A percentile compares a stretch with the other conserved stretches of the same genome.
phyloP scores from a whole-genome alignment of 805 yeast species.

The Monosporozyma siamensis region DNA sequence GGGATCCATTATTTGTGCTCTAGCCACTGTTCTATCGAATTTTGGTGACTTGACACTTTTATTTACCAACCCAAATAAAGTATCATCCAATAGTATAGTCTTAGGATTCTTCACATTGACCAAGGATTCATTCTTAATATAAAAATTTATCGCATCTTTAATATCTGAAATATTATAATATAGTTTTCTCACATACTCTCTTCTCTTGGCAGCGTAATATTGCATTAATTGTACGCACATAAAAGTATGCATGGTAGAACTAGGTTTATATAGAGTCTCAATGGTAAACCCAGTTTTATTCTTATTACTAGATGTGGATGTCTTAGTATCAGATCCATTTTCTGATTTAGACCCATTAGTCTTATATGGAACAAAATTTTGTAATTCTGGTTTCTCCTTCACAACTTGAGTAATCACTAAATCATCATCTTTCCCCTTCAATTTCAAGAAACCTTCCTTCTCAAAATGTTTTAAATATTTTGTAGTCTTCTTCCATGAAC shows the following conservation, averaged over 20 bases:
- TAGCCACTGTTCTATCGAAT: slow-evolving; percentile 28
- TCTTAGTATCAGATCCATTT: background rate
- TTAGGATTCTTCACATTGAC: slow-evolving; percentile 45
- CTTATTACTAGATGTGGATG: slow-evolving; percentile 2
- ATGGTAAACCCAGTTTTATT: background rate
- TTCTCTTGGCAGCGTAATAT: slow-evolving; percentile 26
- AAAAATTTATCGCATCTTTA: slow-evolving; percentile 42
- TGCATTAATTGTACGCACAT: slow-evolving; percentile 29
- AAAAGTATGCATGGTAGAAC: slow-evolving; percentile 38
- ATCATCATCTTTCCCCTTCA: slow-evolving; percentile 83
- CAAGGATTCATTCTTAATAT: slow-evolving; percentile 45
- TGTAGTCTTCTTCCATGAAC: slow-evolving; percentile 83
- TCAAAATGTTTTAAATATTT: slow-evolving; percentile 84
- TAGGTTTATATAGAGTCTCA: slow-evolving; percentile 48
- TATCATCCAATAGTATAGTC: slow-evolving; percentile 45
- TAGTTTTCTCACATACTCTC: slow-evolving; percentile 13
- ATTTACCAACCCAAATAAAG: slow-evolving; percentile 34
- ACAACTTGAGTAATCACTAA: slow-evolving; percentile 46
- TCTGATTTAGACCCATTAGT: slow-evolving; percentile 11
- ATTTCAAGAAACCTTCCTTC: slow-evolving; percentile 54
- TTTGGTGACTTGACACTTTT: slow-evolving; percentile 13
- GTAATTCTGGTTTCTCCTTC: slow-evolving; percentile 40
- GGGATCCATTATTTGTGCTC: slow-evolving; percentile 38
- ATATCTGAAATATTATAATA: slow-evolving; percentile 50
- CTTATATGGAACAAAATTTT: slow-evolving; percentile 57